phyloP scores from a whole-genome alignment of 768 basidiomycete species.

The Hemileccinum impolitum region DNA sequence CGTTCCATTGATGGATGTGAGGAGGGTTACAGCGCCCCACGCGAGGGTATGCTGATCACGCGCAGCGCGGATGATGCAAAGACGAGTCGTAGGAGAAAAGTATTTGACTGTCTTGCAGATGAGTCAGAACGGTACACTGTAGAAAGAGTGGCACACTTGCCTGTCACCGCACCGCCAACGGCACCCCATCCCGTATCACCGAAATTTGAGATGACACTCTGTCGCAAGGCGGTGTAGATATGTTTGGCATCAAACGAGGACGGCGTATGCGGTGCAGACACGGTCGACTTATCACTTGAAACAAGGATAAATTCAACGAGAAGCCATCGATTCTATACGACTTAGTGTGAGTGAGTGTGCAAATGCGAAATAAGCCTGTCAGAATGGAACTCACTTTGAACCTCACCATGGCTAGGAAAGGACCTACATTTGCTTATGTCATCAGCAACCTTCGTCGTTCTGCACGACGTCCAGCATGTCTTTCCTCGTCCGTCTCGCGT shows the following conservation, averaged over 20 bases:
- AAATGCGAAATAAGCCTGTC: not conserved
- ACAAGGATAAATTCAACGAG: constrained; percentile 77
- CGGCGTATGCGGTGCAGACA: constrained; percentile 1
- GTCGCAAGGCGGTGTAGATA: constrained; percentile 66
- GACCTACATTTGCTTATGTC: constrained; percentile 8
- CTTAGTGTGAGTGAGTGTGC: not conserved
- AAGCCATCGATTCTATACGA: constrained; percentile 76
- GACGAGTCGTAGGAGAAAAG: constrained; percentile 76
- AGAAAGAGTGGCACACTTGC: constrained; percentile 36
- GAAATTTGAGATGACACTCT: constrained; percentile 68
- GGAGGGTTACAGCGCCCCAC: constrained; percentile 74
- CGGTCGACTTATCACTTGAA: constrained; percentile 16
- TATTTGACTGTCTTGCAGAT: constrained; percentile 65
- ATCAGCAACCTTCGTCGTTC: not conserved
- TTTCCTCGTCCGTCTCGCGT: constrained; percentile 1
- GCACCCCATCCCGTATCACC: constrained; percentile 88
- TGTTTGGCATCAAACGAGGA: constrained; percentile 53
- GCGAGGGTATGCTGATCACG: constrained; percentile 77
- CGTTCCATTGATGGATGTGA: constrained; percentile 58
- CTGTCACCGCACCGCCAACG: constrained; percentile 65
- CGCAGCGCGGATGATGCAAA: constrained; percentile 84
- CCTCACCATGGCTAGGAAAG: constrained; percentile 49
- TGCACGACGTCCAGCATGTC: constrained; percentile 8
- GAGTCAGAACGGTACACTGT: not conserved
- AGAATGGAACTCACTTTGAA: constrained; percentile 51